These are phyloP conservation scores for Phyllosticta paracitricarpa DNA, from an alignment of 2,329 filamentous ascomycete genomes.

Conservation along the genomic window DNA sequence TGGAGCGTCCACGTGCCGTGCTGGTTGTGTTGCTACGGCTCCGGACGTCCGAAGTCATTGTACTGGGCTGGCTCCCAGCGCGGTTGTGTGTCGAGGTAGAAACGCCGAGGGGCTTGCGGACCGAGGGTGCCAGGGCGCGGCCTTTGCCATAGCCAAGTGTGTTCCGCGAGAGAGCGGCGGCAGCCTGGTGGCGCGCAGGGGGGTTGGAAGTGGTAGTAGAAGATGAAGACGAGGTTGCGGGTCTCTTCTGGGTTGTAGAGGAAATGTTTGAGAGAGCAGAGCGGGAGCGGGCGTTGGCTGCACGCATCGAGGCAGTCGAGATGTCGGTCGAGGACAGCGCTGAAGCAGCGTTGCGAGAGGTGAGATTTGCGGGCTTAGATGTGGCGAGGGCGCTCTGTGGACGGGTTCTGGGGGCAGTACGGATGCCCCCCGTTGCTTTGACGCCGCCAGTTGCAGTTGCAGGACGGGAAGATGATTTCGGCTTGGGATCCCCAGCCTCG, in stretches of 20 bases:
- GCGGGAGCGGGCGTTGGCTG: constrained; percentile 2
- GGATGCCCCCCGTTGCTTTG: constrained; percentile 20
- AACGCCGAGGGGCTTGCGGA: constrained; percentile 21
- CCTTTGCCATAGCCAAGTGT: constrained; percentile 83
- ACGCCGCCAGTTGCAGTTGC: constrained; percentile 8
- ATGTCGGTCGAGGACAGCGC: constrained; percentile 24
- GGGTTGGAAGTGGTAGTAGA: constrained; percentile 25
- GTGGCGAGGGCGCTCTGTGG: not conserved
- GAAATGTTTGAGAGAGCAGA: constrained; percentile 30
- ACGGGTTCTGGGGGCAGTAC: constrained; percentile 13
- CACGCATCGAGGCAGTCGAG: constrained; percentile 1
- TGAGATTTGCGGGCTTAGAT: constrained; percentile 37
- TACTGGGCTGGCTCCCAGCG: constrained; percentile 13
- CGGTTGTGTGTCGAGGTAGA: constrained; percentile 14
- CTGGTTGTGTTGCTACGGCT: not conserved
- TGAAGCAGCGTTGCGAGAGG: constrained; percentile 41
- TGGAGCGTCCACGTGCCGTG: not conserved
- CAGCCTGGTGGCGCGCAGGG: constrained; percentile 50
- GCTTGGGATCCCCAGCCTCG: constrained; percentile 16
- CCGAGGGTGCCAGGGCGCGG: constrained; percentile 39
- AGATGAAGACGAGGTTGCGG: constrained; percentile 19
- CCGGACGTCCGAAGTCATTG: not conserved
- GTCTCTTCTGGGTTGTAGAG: constrained; percentile 29
- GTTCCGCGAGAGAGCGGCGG: constrained; percentile 61
- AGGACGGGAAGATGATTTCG: constrained; percentile 15